These are phyloP conservation scores for Petunia secreta DNA, from an alignment of 257 asterid species.

Conservation along the genomic window DNA sequence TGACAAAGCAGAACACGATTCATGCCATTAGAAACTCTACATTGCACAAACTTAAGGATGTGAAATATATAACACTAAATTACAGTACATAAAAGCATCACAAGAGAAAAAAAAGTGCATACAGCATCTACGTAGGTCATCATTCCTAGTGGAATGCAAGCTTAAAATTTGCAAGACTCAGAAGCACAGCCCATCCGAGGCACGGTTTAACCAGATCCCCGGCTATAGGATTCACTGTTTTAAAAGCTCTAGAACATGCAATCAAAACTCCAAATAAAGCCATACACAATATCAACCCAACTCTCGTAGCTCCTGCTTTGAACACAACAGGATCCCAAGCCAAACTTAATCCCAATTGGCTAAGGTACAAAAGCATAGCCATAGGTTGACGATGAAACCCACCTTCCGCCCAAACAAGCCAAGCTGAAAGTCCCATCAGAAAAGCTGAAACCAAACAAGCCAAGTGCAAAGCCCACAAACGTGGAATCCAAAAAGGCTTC, in stretches of 20 bases:
- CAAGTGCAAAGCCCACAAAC: conserved; percentile 80
- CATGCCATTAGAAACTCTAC: not conserved
- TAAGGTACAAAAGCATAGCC: conserved; percentile 58
- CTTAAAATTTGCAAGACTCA: conserved; percentile 57
- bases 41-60: not conserved
- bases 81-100: not conserved
- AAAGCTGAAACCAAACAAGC: conserved; percentile 60
- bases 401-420: conserved; percentile 97
- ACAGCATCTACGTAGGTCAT: no score
- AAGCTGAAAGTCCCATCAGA: conserved; percentile 75
- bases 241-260: conserved; percentile 55
- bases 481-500: conserved; percentile 80
- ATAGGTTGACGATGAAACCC: conserved; percentile 75
- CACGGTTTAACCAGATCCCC: conserved; percentile 78
- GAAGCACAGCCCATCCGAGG: conserved; percentile 63
- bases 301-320: conserved; percentile 54
- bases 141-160: conserved; percentile 44
- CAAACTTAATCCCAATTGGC: conserved; percentile 58
- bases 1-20: no score
- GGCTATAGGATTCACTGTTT: conserved; percentile 69
- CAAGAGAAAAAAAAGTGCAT: not conserved
- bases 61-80: conserved; percentile 3
- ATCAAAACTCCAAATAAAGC: conserved; percentile 63
- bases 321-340: conserved; percentile 89
- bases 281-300: conserved; percentile 64